Evolutionary conservation across 768 basidiomycete species (phyloP).

Genomic region (Cystofilobasidium capitatum): DNA sequence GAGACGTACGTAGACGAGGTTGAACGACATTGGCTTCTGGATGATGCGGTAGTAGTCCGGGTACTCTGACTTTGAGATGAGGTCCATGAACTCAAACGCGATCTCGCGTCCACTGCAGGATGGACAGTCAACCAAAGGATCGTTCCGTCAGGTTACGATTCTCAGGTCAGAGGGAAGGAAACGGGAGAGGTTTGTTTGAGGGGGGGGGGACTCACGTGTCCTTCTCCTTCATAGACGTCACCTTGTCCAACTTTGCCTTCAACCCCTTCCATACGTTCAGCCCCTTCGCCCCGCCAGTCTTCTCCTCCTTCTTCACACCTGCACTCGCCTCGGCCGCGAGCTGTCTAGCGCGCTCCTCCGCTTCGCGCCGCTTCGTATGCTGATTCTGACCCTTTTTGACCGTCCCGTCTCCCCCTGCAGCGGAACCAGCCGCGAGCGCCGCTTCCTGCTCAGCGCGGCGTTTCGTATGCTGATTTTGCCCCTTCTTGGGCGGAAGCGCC

Average conservation of each 20-base stretch:
- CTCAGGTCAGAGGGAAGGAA: conserved; percentile 41
- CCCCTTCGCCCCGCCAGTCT: conserved; percentile 5
- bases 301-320: neutral
- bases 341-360: neutral
- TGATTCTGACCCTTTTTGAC: neutral
- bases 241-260: conserved; percentile 59
- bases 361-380: conserved; percentile 3
- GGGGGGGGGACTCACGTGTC: conserved; percentile 36
- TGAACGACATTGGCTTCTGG: conserved; percentile 66
- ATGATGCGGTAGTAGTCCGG: conserved; percentile 70
- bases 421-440: neutral
- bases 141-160: too few species aligned
- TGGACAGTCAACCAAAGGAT: neutral
- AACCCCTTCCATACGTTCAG: conserved; percentile 35
- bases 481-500: conserved; percentile 41
- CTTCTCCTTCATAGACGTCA: conserved; percentile 62
- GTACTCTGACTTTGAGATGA: conserved; percentile 71
- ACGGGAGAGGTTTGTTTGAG: neutral
- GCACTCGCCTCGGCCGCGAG: conserved; percentile 4
- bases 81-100: conserved; percentile 67
- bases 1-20: conserved; percentile 59
- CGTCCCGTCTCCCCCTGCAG: neutral
- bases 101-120: conserved; percentile 50
- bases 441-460: neutral
- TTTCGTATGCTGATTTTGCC: conserved; percentile 1